Conservation (phyloP, 2,329 filamentous ascomycete species). For the Neopestalotiopsis sp. region DNA sequence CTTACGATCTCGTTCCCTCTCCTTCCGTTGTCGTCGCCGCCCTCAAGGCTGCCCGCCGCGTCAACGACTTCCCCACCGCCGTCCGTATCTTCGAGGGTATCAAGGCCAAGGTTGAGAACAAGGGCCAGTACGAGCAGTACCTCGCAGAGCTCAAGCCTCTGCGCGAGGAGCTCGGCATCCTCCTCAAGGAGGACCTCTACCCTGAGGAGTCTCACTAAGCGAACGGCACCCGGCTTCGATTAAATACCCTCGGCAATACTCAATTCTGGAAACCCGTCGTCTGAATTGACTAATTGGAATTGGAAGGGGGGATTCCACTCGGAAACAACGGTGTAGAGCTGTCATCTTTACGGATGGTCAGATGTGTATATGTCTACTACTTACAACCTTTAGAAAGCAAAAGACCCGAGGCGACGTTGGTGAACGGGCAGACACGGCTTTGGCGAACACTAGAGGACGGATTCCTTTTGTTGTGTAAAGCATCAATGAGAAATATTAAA, state of each 20-base stretch:
- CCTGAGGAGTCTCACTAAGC: constrained; percentile 62
- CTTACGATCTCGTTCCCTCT: constrained; percentile 98
- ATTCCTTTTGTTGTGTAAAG: constrained; percentile 26
- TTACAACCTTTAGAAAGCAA: constrained; percentile 21
- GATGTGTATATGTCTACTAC: constrained; percentile 25
- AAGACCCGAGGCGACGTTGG: constrained; percentile 13
- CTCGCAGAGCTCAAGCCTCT: constrained; percentile 90
- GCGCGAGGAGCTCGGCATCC: constrained; percentile 90
- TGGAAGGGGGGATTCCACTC: constrained; percentile 12
- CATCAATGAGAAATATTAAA: constrained; percentile 21
- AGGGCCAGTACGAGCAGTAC: constrained; percentile 95
- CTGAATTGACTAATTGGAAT: constrained; percentile 6
- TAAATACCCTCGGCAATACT: constrained; percentile 9
- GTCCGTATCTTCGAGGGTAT: constrained; percentile 99
- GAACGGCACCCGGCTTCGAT: neutral
- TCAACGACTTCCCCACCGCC: constrained; percentile 98
- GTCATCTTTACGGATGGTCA: constrained; percentile 14
- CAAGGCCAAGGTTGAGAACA: constrained; percentile 99
- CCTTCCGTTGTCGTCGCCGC: constrained; percentile 89
- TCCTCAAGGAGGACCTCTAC: constrained; percentile 92
- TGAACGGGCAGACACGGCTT: neutral
- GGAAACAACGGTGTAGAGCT: constrained; percentile 10
- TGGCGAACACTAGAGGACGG: constrained; percentile 12
- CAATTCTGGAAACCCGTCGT: constrained; percentile 9
- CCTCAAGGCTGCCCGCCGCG: constrained; percentile 89